Evolutionary conservation across 495 filamentous ascomycete genomes (phyloP), one percentile per base, ranked within the genome.

Genomic region (Lophiostoma macrostomum): DNA sequence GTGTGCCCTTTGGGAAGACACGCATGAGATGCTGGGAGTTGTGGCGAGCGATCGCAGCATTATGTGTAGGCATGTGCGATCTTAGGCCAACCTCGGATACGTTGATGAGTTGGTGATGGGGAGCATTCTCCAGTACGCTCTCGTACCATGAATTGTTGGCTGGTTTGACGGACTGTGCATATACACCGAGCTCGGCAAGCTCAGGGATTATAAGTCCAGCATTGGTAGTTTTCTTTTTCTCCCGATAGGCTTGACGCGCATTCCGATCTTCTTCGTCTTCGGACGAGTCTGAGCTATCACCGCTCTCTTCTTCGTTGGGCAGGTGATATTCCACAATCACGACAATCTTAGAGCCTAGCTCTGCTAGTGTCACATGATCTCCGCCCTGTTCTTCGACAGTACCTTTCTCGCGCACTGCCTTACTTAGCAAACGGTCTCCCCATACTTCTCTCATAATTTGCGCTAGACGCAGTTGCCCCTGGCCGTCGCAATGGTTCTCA

Each of bases 71-170:
- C 44, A 77, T 53, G 19, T 73, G 66, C 13, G 64, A 45, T 6
- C 67, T 64, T 4, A 81, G 58, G 0, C 76, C 76, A 0, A 67
- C 65, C 53, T 81, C 78, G 5, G 76, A 79, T 0, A 81, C 69
- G 56, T 81, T 81, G 70, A 81, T 78, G 32, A 81, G 66, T 45
- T 80, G 78, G 62, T 79, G 73, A 43, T 75, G 75, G 5, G 78
- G 78, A 0, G 68, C 72, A 41, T 76, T 72, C 12, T 60, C 56
- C 3, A 77, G 58, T 1, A 53, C 53, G 1, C 29, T 51, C 12
- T 71, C 66, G 57, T 69, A 77, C 77, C 78, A 81, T 0, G 74
- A 76, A 41, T 71, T 67, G 48, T 81, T 75, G 42, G 53, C 58
- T 0, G 78, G 78, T 51, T 81, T 81, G 13, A 79, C 74, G 0